These are phyloP conservation scores for Xerocomellus chrysenteron DNA, from an alignment of 768 basidiomycete genomes.

Conservation along the genomic window DNA sequence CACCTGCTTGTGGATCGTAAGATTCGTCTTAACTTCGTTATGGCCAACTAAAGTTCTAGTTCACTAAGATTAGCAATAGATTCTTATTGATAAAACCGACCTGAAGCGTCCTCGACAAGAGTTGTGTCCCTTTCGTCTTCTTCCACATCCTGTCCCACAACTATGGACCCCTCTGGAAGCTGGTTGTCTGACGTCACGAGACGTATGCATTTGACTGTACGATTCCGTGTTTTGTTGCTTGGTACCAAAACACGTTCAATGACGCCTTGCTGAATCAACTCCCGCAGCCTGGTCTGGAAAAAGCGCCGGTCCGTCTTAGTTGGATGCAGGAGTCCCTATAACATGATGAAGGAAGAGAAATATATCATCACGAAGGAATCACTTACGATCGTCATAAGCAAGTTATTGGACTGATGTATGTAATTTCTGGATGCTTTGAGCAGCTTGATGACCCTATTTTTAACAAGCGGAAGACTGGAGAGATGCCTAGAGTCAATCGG, in stretches of 20 bases:
- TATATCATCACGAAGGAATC: neutral
- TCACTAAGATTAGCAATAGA: neutral
- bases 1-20: conserved; percentile 78
- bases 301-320: conserved; percentile 79
- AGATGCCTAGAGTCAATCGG: conserved; percentile 78
- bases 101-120: conserved; percentile 31
- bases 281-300: conserved; percentile 71
- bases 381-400: conserved; percentile 75
- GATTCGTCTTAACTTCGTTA: conserved; percentile 52
- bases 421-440: conserved; percentile 67
- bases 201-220: conserved; percentile 63
- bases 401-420: conserved; percentile 71
- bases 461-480: conserved; percentile 70
- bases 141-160: conserved; percentile 36
- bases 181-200: conserved; percentile 47
- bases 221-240: conserved; percentile 47
- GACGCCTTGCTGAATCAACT: conserved; percentile 68
- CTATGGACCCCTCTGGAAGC: conserved; percentile 35
- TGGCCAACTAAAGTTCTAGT: conserved; percentile 28
- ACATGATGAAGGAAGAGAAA: conserved; percentile 1
- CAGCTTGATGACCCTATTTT: conserved; percentile 67
- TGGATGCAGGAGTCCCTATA: conserved; percentile 73
- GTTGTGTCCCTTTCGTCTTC: conserved; percentile 40
- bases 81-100: conserved; percentile 23
- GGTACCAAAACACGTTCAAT: conserved; percentile 77